phyloP scores from a whole-genome alignment of 23 red algal genomes.

The Gracilaria vermiculophylla region DNA sequence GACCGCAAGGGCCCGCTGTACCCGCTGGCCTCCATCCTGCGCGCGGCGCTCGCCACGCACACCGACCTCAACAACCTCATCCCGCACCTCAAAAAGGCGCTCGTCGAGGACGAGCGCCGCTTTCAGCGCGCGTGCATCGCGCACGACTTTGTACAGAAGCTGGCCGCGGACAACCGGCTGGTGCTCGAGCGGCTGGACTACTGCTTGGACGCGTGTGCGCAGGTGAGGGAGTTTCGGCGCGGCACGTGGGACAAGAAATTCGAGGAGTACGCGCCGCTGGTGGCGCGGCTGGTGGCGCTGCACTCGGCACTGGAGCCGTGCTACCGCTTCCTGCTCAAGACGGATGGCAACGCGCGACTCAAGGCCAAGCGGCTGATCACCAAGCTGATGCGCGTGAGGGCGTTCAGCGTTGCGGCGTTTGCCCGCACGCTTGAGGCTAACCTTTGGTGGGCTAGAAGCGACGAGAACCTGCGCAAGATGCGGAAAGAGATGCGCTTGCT shows the following conservation, averaged over 20 bases:
- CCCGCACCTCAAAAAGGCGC: not conserved
- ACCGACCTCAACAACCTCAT: not conserved
- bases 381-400: not conserved
- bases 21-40: not conserved
- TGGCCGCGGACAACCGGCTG: not conserved
- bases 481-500: not conserved
- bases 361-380: not conserved
- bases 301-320: not conserved
- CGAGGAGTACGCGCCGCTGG: not conserved
- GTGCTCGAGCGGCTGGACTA: not conserved
- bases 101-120: not conserved
- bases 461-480: not conserved
- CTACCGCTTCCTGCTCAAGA: slow-evolving; percentile 1
- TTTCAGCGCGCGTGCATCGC: not conserved
- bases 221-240: not conserved
- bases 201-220: not conserved
- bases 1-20: not conserved
- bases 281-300: not conserved
- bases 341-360: not conserved
- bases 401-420: not conserved
- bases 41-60: not conserved
- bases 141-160: not conserved
- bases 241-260: not conserved
- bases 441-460: slow-evolving; percentile 1
- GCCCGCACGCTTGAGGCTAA: not conserved